Evolutionary conservation across 805 yeast genomes (phyloP).

Genomic region (Naumovozyma dairenensis): DNA sequence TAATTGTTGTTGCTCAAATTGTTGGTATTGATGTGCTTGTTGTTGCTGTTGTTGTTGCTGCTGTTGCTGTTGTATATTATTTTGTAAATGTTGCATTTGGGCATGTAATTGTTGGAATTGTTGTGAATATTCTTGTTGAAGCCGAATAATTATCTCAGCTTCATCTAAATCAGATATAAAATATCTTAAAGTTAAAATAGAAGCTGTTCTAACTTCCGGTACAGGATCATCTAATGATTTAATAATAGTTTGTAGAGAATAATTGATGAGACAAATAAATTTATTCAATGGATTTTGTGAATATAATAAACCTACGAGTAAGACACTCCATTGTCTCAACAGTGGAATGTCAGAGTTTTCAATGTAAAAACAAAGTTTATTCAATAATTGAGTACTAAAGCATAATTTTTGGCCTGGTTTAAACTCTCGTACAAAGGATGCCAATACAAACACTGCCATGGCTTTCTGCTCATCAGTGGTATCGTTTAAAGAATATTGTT

Average conservation of each 20-base stretch:
- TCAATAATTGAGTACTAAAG: constrained; percentile 60
- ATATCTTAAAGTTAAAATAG: constrained; percentile 60
- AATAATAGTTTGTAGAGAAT: constrained; percentile 43
- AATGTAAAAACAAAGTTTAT: constrained; percentile 55
- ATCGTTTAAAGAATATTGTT: constrained; percentile 17
- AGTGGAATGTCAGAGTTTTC: constrained; percentile 73
- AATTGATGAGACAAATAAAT: constrained; percentile 56
- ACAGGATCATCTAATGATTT: constrained; percentile 72
- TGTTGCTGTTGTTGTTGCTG: constrained; percentile 16
- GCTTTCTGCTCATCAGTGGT: constrained; percentile 80
- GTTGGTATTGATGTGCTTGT: constrained; percentile 9
- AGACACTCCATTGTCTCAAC: constrained; percentile 84
- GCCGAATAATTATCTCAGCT: constrained; percentile 26
- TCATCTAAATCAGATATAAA: constrained; percentile 44
- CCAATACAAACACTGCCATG: constrained; percentile 84
- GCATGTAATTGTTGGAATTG: constrained; percentile 26
- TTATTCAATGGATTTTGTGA: constrained; percentile 63
- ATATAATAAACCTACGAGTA: constrained; percentile 72
- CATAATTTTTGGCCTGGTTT: constrained; percentile 73
- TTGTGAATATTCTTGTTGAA: constrained; percentile 28
- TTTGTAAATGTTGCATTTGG: constrained; percentile 24
- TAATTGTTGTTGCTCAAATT: constrained; percentile 20
- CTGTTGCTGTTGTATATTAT: constrained; percentile 20
- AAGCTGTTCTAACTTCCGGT: constrained; percentile 88
- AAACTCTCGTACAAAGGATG: constrained; percentile 75